These are phyloP conservation scores for Firmiana major DNA, from an alignment of 345 rosid species.

Conservation along the genomic window DNA sequence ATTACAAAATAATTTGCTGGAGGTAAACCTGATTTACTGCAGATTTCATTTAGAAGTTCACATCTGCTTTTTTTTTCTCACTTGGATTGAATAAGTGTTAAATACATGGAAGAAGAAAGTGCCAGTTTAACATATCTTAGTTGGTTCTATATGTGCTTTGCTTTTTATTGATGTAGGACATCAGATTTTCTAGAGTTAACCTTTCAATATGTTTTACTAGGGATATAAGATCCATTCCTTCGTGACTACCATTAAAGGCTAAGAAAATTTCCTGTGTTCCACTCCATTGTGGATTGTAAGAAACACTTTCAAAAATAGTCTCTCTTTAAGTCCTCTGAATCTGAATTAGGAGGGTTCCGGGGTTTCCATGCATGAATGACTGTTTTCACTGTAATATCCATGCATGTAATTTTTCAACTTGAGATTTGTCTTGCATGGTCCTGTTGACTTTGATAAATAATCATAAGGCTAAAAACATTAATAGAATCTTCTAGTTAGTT, in stretches of 20 bases:
- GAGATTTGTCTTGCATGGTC: neutral
- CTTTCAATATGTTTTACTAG: neutral
- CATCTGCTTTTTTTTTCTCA: neutral
- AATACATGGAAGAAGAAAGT: neutral
- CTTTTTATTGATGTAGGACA: neutral
- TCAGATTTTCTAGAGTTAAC: neutral
- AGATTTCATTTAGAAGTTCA: neutral
- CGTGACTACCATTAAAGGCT: neutral
- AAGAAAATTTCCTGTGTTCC: neutral
- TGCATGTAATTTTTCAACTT: neutral
- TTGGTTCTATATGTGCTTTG: neutral
- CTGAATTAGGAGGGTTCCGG: neutral
- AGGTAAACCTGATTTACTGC: constrained; percentile 29
- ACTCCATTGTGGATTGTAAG: neutral
- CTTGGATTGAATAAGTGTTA: neutral
- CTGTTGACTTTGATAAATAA: no score
- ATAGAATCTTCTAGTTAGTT: constrained; percentile 4
- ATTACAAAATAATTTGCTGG: constrained; percentile 30
- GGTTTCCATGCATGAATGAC: neutral
- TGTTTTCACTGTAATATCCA: neutral
- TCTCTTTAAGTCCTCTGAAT: neutral
- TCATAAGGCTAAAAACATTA: neutral
- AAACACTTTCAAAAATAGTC: neutral
- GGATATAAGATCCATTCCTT: neutral
- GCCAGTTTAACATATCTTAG: neutral